phyloP scores from a whole-genome alignment of 2,329 filamentous ascomycete species.

The Alternaria incomplexa region DNA sequence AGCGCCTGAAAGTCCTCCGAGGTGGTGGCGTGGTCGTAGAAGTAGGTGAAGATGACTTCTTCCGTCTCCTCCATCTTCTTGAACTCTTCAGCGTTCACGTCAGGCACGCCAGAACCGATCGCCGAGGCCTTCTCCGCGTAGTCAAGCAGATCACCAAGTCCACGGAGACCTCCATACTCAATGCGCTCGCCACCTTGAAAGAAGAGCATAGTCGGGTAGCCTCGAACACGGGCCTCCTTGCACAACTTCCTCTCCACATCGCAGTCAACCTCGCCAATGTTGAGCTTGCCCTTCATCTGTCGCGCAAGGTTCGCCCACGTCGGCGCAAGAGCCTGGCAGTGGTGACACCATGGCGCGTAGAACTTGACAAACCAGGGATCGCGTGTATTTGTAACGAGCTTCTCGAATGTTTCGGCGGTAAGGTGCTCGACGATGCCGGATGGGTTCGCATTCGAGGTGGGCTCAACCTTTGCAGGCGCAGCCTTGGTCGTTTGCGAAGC shows the following conservation, averaged over 20 bases:
- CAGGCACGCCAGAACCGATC: slow-evolving; percentile 74
- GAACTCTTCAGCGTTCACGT: slow-evolving; percentile 79
- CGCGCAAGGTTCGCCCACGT: slow-evolving; percentile 89
- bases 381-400: slow-evolving; percentile 80
- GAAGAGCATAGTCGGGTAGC: slow-evolving; percentile 89
- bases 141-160: slow-evolving; percentile 84
- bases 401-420: slow-evolving; percentile 84
- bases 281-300: slow-evolving; percentile 87
- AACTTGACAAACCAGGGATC: slow-evolving; percentile 99
- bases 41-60: slow-evolving; percentile 96
- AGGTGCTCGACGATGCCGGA: slow-evolving; percentile 77
- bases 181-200: slow-evolving; percentile 91
- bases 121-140: slow-evolving; percentile 89
- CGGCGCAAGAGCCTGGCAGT: slow-evolving; percentile 91
- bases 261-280: slow-evolving; percentile 96
- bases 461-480: slow-evolving; percentile 26
- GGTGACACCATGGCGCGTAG: slow-evolving; percentile 95
- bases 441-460: slow-evolving; percentile 64
- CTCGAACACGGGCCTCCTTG: slow-evolving; percentile 81
- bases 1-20: slow-evolving; percentile 89
- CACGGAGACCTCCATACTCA: slow-evolving; percentile 90
- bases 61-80: slow-evolving; percentile 87
- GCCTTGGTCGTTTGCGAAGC: slow-evolving; percentile 39
- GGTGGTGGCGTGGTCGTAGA: slow-evolving; percentile 95
- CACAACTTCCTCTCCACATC: slow-evolving; percentile 86